Conservation (phyloP, 2,329 filamentous ascomycete genomes). For the Grosmannia clavigera region DNA sequence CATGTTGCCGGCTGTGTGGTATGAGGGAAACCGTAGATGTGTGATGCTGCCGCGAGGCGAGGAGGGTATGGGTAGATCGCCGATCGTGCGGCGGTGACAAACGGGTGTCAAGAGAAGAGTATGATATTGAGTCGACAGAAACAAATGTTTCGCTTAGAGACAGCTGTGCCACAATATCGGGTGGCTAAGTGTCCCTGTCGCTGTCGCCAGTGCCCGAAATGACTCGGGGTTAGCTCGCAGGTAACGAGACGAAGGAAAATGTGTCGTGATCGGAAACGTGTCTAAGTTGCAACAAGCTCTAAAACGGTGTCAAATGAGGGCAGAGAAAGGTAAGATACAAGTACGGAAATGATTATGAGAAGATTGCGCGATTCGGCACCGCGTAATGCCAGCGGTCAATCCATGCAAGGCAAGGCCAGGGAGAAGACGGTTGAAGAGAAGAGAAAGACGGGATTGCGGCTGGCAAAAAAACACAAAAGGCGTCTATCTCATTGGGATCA, state of each 20-base stretch:
- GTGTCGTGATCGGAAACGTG: not conserved
- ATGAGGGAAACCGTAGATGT: not conserved
- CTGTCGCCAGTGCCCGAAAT: not conserved
- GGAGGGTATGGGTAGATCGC: not conserved
- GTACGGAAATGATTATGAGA: not conserved
- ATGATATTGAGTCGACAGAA: not conserved
- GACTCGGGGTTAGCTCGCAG: not conserved
- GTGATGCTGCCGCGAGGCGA: not conserved
- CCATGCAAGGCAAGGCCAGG: not conserved
- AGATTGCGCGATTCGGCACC: not conserved
- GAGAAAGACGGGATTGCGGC: not conserved
- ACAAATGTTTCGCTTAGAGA: not conserved
- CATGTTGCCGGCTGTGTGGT: not conserved
- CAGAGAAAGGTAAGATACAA: not conserved
- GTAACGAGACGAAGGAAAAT: not conserved
- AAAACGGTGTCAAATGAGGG: not conserved
- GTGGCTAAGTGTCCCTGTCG: not conserved
- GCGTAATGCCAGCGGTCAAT: not conserved
- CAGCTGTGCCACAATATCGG: not conserved
- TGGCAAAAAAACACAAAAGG: not conserved
- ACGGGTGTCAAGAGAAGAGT: not conserved
- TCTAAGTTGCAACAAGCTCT: not conserved
- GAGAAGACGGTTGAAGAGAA: not conserved
- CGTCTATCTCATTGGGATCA: not conserved
- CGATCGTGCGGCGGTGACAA: not conserved